Percentiles rank a stretch among this genome's conserved stretches.
Conservation (phyloP, 306 rosid genomes). For the Argentina anserina region DNA sequence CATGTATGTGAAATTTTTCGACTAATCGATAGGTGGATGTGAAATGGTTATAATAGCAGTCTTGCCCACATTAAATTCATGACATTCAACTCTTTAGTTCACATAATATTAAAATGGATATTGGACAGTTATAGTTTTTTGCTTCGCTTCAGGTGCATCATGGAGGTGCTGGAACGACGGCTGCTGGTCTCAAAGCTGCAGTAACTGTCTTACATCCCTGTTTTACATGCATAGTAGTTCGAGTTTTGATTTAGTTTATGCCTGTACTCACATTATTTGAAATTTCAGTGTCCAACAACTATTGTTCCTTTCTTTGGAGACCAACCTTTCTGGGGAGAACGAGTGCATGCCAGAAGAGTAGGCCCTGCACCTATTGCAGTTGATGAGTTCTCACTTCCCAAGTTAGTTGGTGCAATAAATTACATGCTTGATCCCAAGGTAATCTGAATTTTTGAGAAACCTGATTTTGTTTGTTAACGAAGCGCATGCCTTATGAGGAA, state of each 20-base stretch:
- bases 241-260: conserved; percentile 10
- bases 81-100: background rate
- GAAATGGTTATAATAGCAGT: background rate
- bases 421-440: conserved; percentile 92
- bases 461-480: background rate
- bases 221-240: conserved; percentile 15
- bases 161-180: conserved; percentile 99
- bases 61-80: background rate
- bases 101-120: background rate
- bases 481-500: conserved; percentile 2
- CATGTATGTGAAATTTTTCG: background rate
- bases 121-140: conserved; percentile 9
- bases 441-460: conserved; percentile 22
- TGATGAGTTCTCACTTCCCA: conserved; percentile 84
- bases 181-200: conserved; percentile 97
- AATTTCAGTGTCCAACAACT: conserved; percentile 79
- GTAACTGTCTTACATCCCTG: conserved; percentile 39
- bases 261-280: conserved; percentile 5
- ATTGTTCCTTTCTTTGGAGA: conserved; percentile 95
- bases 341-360: conserved; percentile 86
- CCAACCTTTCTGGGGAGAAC: conserved; percentile 99
- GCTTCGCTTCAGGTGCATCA: conserved; percentile 74
- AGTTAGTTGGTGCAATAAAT: conserved; percentile 67
- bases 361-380: conserved; percentile 93
- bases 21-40: background rate